A percentile compares a stretch with the other conserved stretches of the same genome.
Evolutionary conservation across 176 grass and related monocot genomes (phyloP).

Genomic region (Secale cereale): DNA sequence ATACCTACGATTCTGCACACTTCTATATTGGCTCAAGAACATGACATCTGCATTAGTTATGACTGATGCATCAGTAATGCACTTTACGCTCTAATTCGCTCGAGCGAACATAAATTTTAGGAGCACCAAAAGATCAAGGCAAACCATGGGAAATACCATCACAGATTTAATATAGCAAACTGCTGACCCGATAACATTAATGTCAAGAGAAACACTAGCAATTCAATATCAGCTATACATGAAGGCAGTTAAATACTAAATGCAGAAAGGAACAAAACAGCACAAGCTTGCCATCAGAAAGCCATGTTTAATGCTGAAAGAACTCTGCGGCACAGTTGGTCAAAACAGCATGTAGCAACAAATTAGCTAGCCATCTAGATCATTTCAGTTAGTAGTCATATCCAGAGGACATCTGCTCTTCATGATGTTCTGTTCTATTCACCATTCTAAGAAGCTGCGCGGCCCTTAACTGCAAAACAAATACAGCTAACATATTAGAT

Average conservation of each 20-base stretch:
- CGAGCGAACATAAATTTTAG: neutral
- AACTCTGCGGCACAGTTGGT: neutral
- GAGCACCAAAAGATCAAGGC: neutral
- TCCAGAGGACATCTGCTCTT: neutral
- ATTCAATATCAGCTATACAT: constrained; percentile 15
- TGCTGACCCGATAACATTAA: neutral
- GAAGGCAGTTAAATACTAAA: neutral
- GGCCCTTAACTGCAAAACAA: constrained; percentile 41
- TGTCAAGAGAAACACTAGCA: constrained; percentile 5
- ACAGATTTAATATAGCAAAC: neutral
- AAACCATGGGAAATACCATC: neutral
- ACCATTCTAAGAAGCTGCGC: constrained; percentile 2
- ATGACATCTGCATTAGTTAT: neutral
- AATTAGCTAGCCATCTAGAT: constrained; percentile 24
- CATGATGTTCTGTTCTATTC: neutral
- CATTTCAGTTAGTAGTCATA: constrained; percentile 25
- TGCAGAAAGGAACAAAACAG: neutral
- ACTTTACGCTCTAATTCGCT: neutral
- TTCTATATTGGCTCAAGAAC: neutral
- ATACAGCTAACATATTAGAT: constrained; percentile 9
- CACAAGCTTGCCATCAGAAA: neutral
- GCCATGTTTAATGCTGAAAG: neutral
- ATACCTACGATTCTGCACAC: neutral
- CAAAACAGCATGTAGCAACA: neutral
- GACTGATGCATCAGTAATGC: neutral